These are phyloP conservation scores for Podospora bellae-mahoneyi DNA, from an alignment of 495 filamentous ascomycete species.

Conservation along the genomic window DNA sequence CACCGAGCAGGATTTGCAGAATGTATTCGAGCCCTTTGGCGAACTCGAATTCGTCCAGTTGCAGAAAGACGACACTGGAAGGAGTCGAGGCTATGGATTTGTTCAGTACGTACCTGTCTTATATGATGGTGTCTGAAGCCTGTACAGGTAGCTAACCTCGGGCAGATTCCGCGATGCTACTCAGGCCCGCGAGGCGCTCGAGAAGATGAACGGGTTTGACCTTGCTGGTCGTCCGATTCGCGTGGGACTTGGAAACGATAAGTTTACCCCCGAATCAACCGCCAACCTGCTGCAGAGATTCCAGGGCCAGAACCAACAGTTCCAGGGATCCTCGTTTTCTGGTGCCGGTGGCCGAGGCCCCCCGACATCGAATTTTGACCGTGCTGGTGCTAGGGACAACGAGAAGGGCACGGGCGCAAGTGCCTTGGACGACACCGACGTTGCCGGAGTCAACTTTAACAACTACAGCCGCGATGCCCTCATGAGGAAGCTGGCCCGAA, in stretches of 20 bases:
- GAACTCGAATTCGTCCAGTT: constrained; percentile 97
- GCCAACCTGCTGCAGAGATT: constrained; percentile 86
- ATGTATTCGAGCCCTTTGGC: constrained; percentile 97
- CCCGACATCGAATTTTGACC: constrained; percentile 88
- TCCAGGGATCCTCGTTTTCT: constrained; percentile 92
- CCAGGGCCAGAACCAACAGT: constrained; percentile 74
- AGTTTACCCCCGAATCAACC: constrained; percentile 98
- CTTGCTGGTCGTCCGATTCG: constrained; percentile 96
- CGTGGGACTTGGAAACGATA: constrained; percentile 99
- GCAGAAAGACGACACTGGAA: constrained; percentile 87
- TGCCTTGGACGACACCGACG: constrained; percentile 96
- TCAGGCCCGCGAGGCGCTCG: constrained; percentile 87
- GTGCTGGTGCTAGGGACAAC: constrained; percentile 83
- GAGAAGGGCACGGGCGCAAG: constrained; percentile 92
- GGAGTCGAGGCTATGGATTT: constrained; percentile 96
- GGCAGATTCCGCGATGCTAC: constrained; percentile 85
- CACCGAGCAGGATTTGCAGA: constrained; percentile 91
- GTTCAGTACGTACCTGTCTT: constrained; percentile 74
- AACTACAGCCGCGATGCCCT: constrained; percentile 96
- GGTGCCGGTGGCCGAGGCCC: constrained; percentile 85
- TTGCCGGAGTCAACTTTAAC: constrained; percentile 98
- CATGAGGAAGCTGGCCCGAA: constrained; percentile 96
- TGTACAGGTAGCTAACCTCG: constrained; percentile 14
- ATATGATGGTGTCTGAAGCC: not conserved
- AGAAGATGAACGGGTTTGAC: constrained; percentile 99